These are phyloP conservation scores for Stagonosporopsis chrysanthemi DNA, from an alignment of 2,329 filamentous ascomycete species.

Conservation along the genomic window DNA sequence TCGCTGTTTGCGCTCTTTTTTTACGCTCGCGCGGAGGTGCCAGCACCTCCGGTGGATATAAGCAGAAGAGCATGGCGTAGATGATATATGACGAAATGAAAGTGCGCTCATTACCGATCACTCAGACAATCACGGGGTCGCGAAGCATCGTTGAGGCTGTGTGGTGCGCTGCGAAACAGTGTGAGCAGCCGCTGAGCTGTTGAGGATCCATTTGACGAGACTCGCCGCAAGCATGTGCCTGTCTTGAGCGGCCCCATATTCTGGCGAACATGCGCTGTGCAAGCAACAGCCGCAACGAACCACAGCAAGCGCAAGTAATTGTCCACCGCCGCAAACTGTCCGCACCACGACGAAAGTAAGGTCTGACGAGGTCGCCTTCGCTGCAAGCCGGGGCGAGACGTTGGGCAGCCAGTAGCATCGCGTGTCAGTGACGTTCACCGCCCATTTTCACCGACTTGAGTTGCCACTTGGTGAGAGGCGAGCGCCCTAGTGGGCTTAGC, in stretches of 20 bases:
- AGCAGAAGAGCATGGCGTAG: conserved; percentile 54
- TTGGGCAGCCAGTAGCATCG: conserved; percentile 22
- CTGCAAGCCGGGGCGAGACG: conserved; percentile 8
- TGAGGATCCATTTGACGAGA: background rate
- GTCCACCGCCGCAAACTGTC: conserved; percentile 6
- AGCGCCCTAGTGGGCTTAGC: conserved; percentile 27
- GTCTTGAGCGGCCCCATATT: conserved; percentile 9
- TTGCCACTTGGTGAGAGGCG: conserved; percentile 28
- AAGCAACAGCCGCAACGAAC: conserved; percentile 6
- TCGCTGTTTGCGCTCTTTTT: conserved; percentile 53
- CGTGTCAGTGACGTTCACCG: conserved; percentile 32
- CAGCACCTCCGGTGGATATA: conserved; percentile 28
- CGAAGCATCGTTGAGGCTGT: background rate
- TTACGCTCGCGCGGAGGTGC: conserved; percentile 45
- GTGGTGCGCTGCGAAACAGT: too few relatives aligned
- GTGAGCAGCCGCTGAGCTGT: background rate
- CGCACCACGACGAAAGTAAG: conserved; percentile 7
- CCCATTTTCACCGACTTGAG: conserved; percentile 33
- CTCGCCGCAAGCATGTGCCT: conserved; percentile 19
- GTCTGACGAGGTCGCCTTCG: conserved; percentile 7
- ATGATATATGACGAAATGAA: conserved; percentile 21
- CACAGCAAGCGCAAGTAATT: conserved; percentile 1
- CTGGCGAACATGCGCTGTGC: conserved; percentile 18
- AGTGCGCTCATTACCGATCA: conserved; percentile 7
- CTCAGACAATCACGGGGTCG: background rate